phyloP scores from a whole-genome alignment of 2,329 filamentous ascomycete genomes.

The Ceratocystis cacaofunesta region DNA sequence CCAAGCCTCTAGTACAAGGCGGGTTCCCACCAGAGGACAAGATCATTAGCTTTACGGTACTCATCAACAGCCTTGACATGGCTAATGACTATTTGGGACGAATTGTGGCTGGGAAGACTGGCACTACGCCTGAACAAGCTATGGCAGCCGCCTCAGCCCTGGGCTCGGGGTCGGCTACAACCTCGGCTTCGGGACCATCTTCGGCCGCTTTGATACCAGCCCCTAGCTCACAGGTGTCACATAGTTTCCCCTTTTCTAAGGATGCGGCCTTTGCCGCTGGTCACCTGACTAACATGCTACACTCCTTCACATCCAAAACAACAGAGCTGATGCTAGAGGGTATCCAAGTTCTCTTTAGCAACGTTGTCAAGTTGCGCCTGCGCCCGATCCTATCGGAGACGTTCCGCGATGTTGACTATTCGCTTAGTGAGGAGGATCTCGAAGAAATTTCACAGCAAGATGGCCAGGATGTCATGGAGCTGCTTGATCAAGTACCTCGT shows the following conservation, averaged over 20 bases:
- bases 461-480: constrained; percentile 31
- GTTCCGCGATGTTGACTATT: constrained; percentile 85
- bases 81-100: constrained; percentile 80
- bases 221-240: constrained; percentile 34
- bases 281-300: constrained; percentile 52
- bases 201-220: constrained; percentile 4
- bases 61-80: constrained; percentile 91
- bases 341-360: constrained; percentile 70
- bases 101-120: constrained; percentile 59
- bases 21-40: constrained; percentile 75
- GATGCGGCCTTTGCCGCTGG: constrained; percentile 57
- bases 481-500: constrained; percentile 54
- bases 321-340: constrained; percentile 72
- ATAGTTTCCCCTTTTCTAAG: constrained; percentile 66
- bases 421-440: constrained; percentile 47
- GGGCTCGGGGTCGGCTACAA: neutral
- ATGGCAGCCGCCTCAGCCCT: constrained; percentile 1
- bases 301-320: constrained; percentile 61
- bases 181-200: neutral
- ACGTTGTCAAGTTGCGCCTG: constrained; percentile 72
- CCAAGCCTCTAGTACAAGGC: constrained; percentile 61
- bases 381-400: constrained; percentile 73
- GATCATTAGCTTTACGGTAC: constrained; percentile 75
- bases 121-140: constrained; percentile 27
- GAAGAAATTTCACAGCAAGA: constrained; percentile 39